These are phyloP conservation scores for Mycena venus DNA, from an alignment of 768 basidiomycete genomes.

Conservation along the genomic window DNA sequence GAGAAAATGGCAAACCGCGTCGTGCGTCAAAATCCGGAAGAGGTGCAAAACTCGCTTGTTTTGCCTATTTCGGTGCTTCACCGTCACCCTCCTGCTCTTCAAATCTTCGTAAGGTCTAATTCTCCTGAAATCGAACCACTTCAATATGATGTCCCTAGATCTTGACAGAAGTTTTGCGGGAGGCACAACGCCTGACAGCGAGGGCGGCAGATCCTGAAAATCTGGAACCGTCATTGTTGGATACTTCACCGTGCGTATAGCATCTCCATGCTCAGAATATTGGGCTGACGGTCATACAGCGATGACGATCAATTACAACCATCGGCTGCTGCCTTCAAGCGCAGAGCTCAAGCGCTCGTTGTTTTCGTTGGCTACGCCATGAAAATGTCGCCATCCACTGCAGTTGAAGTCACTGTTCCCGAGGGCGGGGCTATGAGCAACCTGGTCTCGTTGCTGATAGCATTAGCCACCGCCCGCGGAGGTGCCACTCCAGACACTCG, in stretches of 20 bases:
- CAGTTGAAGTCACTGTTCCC: slow-evolving; percentile 28
- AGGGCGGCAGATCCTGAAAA: slow-evolving; percentile 55
- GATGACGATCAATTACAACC: slow-evolving; percentile 71
- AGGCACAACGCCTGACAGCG: slow-evolving; percentile 70
- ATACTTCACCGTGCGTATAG: slow-evolving; percentile 63
- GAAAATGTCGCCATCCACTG: slow-evolving; percentile 45
- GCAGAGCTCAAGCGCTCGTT: slow-evolving; percentile 78
- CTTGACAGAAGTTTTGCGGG: slow-evolving; percentile 74
- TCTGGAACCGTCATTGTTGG: slow-evolving; percentile 64
- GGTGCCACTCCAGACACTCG: slow-evolving; percentile 48
- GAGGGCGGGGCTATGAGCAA: slow-evolving; percentile 51
- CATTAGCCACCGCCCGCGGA: slow-evolving; percentile 55
- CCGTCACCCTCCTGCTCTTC: slow-evolving; percentile 60
- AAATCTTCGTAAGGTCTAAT: slow-evolving; percentile 62
- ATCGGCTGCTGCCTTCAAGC: slow-evolving; percentile 58
- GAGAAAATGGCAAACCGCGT: slow-evolving; percentile 82
- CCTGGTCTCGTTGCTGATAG: slow-evolving; percentile 64
- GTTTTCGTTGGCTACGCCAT: slow-evolving; percentile 71
- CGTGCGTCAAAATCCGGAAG: slow-evolving; percentile 71
- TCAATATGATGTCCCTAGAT: slow-evolving; percentile 54
- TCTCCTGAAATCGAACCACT: neutral
- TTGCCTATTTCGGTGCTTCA: slow-evolving; percentile 79
- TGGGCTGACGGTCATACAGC: slow-evolving; percentile 45
- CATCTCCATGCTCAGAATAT: neutral
- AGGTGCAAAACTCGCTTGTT: slow-evolving; percentile 69